Conservation (phyloP, 2,329 filamentous ascomycete species). For the Trichoderma gracile region DNA sequence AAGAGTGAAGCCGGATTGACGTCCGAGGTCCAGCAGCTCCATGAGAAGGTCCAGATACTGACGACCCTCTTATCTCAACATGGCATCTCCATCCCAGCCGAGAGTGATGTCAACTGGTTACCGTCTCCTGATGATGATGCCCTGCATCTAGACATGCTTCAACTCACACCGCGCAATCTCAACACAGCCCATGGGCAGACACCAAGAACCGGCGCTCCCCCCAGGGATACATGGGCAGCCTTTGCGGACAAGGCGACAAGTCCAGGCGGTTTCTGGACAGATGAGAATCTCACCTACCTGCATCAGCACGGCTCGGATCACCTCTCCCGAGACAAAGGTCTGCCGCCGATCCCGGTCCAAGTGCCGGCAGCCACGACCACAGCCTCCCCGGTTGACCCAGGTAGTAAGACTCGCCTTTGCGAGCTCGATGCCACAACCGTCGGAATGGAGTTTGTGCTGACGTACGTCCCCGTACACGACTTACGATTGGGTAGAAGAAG, state of each 20-base stretch:
- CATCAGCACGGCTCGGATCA: not conserved
- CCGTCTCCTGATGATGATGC: no score
- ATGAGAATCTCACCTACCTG: not conserved
- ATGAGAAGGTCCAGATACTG: slow-evolving; percentile 28
- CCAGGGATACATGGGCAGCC: not conserved
- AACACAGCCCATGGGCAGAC: not conserved
- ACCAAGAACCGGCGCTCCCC: not conserved
- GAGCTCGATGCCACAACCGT: slow-evolving; percentile 32
- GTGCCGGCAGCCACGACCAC: not conserved
- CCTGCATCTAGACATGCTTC: no score
- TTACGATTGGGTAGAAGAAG: not conserved
- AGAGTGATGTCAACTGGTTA: not conserved
- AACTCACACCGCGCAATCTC: no score
- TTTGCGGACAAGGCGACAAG: not conserved
- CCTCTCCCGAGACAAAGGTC: not conserved
- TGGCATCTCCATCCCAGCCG: slow-evolving; percentile 23
- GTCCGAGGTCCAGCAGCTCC: slow-evolving; percentile 29
- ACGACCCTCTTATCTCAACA: slow-evolving; percentile 26
- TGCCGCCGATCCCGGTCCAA: not conserved
- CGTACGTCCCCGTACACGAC: slow-evolving; percentile 30
- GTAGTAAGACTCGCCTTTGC: slow-evolving; percentile 24
- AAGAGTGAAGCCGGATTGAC: slow-evolving; percentile 31
- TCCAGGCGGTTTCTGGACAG: not conserved
- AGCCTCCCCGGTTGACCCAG: not conserved
- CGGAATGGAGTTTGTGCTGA: slow-evolving; percentile 41